Evolutionary conservation across 495 filamentous ascomycete species (phyloP).

Genomic region (Lasiosphaeria ovina): DNA sequence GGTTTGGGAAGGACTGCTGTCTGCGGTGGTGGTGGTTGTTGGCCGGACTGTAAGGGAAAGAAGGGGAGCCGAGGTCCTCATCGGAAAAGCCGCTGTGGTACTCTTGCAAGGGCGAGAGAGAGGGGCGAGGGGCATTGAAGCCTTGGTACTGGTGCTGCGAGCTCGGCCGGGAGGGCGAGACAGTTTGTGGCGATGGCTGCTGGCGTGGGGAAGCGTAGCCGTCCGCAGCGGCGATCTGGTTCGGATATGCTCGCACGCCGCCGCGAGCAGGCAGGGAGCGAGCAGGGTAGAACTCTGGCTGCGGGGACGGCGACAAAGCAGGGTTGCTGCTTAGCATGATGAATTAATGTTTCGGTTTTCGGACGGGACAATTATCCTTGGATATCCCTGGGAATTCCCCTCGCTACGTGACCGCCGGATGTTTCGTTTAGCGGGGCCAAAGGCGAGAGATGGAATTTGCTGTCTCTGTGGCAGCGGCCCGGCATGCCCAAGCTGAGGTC

Average conservation of each 20-base stretch:
- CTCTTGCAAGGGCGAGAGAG: constrained; percentile 31
- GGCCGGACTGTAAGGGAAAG: constrained; percentile 19
- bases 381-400: constrained; percentile 22
- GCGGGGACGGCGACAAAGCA: constrained; percentile 21
- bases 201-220: constrained; percentile 24
- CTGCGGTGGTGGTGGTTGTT: constrained; percentile 39
- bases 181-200: constrained; percentile 15
- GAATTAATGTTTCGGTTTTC: constrained; percentile 44
- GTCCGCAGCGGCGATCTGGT: constrained; percentile 18
- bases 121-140: constrained; percentile 19
- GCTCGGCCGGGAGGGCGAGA: constrained; percentile 12
- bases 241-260: constrained; percentile 23
- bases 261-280: constrained; percentile 13
- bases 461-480: background rate
- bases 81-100: constrained; percentile 38
- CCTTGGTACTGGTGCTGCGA: constrained; percentile 13
- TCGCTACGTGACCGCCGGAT: constrained; percentile 1
- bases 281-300: constrained; percentile 15
- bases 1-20: constrained; percentile 42
- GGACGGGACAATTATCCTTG: constrained; percentile 22
- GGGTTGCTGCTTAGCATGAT: constrained; percentile 45
- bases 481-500: too few relatives aligned
- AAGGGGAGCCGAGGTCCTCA: constrained; percentile 26
- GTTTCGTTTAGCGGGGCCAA: constrained; percentile 13
- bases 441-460: background rate